Base-by-base conservation (phyloP, 306 rosid genomes). In the Inga laurina region DNA sequence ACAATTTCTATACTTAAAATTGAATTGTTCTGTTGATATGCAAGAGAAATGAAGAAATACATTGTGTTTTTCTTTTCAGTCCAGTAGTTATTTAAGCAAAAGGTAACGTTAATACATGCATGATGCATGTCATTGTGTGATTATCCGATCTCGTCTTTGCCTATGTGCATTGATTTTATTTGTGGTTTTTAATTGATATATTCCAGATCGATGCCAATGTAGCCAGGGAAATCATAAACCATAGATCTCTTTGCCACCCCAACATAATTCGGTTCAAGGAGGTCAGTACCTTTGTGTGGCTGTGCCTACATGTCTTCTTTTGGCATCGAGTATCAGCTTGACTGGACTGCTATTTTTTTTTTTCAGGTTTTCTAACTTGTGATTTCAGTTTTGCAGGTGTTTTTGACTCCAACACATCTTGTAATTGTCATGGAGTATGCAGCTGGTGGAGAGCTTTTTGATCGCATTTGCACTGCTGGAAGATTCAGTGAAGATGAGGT, bases 381-480 rank as follows among this genome's bases (percentile, higher is more conserved):
- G 14, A 51, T 65, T 73, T 68, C 85, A 82, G 48, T 75, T 46
- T 81, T 77, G 80, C 79, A 92, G 94, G 88, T 90, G 79, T 86
- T 86, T 69, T 84, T 92, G 90, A 92, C 94, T 73, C 88, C 93
- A 14, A 92, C 90, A 5, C 92, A 92, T 89, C 89, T 92, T 66
- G 91, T 91, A 45, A 88, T 92, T 51, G 90, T 89, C 24, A 90
- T 90, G 91, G 97, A 92, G 87, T 89, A 92, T 79, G 97, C 97
- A 16, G 85, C 92, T 7, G 90, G 91, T 66, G 97, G 93, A 76
- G 94, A 92, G 77, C 77, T 92, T 37, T 92, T 88, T 68, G 83
- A 92, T 75, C 86, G 88, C 24, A 88, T 92, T 76, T 85, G 89
- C 74, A 69, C 1, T 68, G 82, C 87, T 4, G 90, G 88, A 72